phyloP scores from a whole-genome alignment of 2,329 filamentous ascomycete species.

The Harringtonia lauricola region DNA sequence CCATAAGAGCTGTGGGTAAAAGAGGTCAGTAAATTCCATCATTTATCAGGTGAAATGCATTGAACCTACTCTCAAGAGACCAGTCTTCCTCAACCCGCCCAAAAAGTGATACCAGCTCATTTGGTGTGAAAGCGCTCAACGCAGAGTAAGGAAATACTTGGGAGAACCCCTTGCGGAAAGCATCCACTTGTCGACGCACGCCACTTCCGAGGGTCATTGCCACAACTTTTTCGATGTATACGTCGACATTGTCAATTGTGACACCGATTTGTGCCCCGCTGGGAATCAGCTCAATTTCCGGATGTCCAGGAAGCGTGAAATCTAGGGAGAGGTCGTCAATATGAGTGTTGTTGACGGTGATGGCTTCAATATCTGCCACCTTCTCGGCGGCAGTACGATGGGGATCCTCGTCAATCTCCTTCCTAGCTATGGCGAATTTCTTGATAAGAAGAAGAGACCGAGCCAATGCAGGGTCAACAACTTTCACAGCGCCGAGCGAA shows the following conservation, averaged over 20 bases:
- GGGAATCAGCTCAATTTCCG: constrained; percentile 69
- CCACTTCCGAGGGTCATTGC: constrained; percentile 86
- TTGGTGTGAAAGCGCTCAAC: constrained; percentile 84
- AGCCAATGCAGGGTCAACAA: constrained; percentile 77
- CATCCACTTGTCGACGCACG: constrained; percentile 79
- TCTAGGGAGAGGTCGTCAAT: constrained; percentile 87
- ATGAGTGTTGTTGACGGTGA: constrained; percentile 62
- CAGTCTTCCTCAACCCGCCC: constrained; percentile 90
- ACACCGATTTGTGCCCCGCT: constrained; percentile 66
- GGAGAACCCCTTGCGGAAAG: constrained; percentile 84
- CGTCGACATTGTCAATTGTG: constrained; percentile 82
- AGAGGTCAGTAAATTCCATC: constrained; percentile 12
- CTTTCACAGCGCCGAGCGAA: constrained; percentile 79
- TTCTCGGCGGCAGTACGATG: constrained; percentile 59
- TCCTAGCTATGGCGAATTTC: constrained; percentile 75
- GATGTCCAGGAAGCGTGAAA: constrained; percentile 89
- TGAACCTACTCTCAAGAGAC: constrained; percentile 81
- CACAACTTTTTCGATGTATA: constrained; percentile 80
- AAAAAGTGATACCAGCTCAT: constrained; percentile 90
- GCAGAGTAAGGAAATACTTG: constrained; percentile 94
- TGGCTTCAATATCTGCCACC: constrained; percentile 53
- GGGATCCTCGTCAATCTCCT: constrained; percentile 61
- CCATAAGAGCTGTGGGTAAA: constrained; percentile 64
- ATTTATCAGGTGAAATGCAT: neutral
- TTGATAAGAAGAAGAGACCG: constrained; percentile 79